A percentile compares a stretch with the other conserved stretches of the same genome.
These are phyloP conservation scores for Claviceps sorghi DNA, from an alignment of 2,329 filamentous ascomycete species.

Conservation along the genomic window DNA sequence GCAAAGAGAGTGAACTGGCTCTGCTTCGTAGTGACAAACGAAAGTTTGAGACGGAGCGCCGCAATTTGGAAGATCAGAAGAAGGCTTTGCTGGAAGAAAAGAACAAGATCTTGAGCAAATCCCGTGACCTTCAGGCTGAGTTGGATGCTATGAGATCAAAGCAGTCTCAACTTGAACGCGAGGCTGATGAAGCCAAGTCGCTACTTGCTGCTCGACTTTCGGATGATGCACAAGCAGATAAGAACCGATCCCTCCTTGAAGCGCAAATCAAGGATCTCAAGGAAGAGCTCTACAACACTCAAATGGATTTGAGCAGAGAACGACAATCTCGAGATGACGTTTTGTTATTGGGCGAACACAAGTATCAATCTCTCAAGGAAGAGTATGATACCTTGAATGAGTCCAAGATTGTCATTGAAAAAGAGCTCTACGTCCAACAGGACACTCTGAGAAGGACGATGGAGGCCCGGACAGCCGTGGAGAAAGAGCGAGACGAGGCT, in stretches of 20 bases:
- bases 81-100: constrained; percentile 57
- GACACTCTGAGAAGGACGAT: constrained; percentile 77
- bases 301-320: constrained; percentile 80
- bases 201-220: constrained; percentile 78
- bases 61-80: constrained; percentile 65
- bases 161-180: constrained; percentile 70
- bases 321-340: constrained; percentile 90
- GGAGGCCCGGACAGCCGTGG: constrained; percentile 64
- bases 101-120: constrained; percentile 58
- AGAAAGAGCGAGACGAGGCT: constrained; percentile 79
- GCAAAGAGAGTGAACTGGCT: constrained; percentile 85
- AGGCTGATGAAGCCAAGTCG: constrained; percentile 75
- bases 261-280: constrained; percentile 80
- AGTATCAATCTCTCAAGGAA: constrained; percentile 64
- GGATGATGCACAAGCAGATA: constrained; percentile 71
- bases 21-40: constrained; percentile 74
- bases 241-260: constrained; percentile 71
- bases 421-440: constrained; percentile 91
- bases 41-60: constrained; percentile 68
- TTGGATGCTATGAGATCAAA: constrained; percentile 75
- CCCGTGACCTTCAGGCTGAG: constrained; percentile 78
- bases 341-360: constrained; percentile 78
- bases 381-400: constrained; percentile 82
- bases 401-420: constrained; percentile 93
- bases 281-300: constrained; percentile 65